Conservation (phyloP, 305 asterid genomes). For the Plantago rigida region DNA sequence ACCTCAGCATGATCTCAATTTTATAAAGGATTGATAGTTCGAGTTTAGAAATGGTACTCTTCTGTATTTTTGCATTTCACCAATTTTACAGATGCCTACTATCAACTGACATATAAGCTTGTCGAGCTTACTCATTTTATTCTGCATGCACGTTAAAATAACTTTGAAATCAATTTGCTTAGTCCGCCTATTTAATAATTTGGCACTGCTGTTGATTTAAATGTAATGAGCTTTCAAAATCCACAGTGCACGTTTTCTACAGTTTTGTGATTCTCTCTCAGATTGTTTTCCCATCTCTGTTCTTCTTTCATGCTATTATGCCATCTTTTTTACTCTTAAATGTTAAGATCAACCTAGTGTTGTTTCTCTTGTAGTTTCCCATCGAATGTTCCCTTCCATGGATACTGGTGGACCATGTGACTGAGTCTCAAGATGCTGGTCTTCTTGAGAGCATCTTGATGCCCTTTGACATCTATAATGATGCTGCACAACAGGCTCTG, state of each 20-base stretch:
- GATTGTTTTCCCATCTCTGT: slow-evolving; percentile 6
- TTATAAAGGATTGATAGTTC: neutral
- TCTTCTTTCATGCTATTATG: neutral
- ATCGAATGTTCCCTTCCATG: slow-evolving; percentile 98
- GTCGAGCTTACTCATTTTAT: slow-evolving; percentile 4
- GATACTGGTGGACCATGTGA: slow-evolving; percentile 94
- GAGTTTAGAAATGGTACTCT: neutral
- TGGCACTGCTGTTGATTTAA: neutral
- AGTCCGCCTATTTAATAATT: neutral
- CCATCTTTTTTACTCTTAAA: slow-evolving; percentile 13
- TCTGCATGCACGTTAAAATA: slow-evolving; percentile 2
- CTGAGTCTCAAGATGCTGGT: slow-evolving; percentile 70
- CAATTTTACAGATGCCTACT: slow-evolving; percentile 1
- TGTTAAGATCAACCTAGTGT: slow-evolving; percentile 12
- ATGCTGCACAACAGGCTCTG: slow-evolving; percentile 94
- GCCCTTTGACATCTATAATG: slow-evolving; percentile 95
- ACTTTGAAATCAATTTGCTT: slow-evolving; percentile 9
- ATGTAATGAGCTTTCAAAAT: slow-evolving; percentile 1
- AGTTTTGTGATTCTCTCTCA: slow-evolving; percentile 8
- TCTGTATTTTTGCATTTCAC: slow-evolving; percentile 7
- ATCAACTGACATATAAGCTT: neutral
- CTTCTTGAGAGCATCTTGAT: slow-evolving; percentile 79
- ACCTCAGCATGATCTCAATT: too few species aligned
- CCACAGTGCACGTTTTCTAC: slow-evolving; percentile 4
- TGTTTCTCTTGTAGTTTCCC: slow-evolving; percentile 63